A percentile compares a stretch with the other conserved stretches of the same genome.
These are phyloP conservation scores for Pseudogymnoascus destructans DNA, from an alignment of 2,329 filamentous ascomycete species.

Conservation along the genomic window DNA sequence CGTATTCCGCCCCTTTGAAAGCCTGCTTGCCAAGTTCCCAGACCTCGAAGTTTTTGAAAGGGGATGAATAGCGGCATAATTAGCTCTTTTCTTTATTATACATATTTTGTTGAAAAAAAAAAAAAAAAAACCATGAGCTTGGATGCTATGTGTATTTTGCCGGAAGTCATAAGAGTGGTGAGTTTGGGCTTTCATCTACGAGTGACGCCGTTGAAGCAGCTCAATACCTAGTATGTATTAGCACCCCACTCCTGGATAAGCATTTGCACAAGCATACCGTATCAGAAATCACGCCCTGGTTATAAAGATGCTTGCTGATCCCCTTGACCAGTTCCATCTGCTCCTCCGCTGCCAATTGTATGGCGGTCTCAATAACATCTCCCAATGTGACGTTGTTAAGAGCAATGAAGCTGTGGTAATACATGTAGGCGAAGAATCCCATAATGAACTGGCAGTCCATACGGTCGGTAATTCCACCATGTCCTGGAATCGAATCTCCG, in stretches of 20 bases:
- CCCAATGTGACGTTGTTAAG: conserved; percentile 76
- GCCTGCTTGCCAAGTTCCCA: neutral
- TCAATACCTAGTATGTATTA: conserved; percentile 7
- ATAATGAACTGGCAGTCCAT: conserved; percentile 99
- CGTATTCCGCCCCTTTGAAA: neutral
- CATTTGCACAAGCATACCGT: conserved; percentile 18
- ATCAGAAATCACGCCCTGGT: conserved; percentile 38
- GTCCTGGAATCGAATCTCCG: conserved; percentile 91
- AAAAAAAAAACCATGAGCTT: conserved; percentile 4
- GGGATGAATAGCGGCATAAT: neutral
- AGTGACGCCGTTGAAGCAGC: conserved; percentile 8
- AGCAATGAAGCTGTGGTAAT: conserved; percentile 95
- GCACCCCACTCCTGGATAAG: neutral
- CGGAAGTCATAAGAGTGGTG: conserved; percentile 6
- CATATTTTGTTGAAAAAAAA: conserved; percentile 9
- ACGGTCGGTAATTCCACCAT: conserved; percentile 94
- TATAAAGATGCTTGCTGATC: conserved; percentile 50
- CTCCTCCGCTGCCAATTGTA: conserved; percentile 73
- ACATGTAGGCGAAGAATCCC: conserved; percentile 97
- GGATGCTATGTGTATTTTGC: conserved; percentile 7
- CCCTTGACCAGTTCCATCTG: conserved; percentile 68
- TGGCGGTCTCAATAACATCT: conserved; percentile 77
- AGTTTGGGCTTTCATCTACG: conserved; percentile 1
- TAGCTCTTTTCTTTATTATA: conserved; percentile 3
- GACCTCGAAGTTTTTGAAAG: neutral